Conservation (phyloP, 2,329 filamentous ascomycete species). For the Alternaria sp. region DNA sequence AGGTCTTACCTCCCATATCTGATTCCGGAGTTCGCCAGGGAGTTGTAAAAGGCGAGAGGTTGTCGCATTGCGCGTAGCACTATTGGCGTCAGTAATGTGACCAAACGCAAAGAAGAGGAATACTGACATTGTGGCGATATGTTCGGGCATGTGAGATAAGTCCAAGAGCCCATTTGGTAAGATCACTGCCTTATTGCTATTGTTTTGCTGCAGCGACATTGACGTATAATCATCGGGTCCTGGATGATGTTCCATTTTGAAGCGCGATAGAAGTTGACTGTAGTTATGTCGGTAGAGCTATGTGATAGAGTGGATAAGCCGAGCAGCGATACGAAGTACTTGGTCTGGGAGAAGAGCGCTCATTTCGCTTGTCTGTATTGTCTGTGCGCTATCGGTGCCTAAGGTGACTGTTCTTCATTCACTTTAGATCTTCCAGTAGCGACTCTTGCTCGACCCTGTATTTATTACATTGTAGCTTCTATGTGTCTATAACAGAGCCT, state of each 20-base stretch:
- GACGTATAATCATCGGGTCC: neutral
- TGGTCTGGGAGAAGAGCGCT: neutral
- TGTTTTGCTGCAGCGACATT: neutral
- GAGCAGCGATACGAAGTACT: neutral
- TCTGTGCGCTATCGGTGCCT: neutral
- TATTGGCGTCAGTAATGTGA: neutral
- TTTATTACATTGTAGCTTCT: neutral
- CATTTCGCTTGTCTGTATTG: neutral
- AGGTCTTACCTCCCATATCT: neutral
- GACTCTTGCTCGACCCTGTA: neutral
- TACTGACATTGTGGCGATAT: neutral
- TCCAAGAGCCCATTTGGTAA: neutral
- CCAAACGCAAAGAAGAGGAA: accelerated
- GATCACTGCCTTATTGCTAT: neutral
- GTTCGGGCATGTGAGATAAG: neutral
- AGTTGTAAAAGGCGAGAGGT: neutral
- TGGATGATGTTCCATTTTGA: neutral
- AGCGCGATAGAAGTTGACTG: neutral
- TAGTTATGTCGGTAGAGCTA: neutral
- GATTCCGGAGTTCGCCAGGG: neutral
- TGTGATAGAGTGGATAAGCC: neutral
- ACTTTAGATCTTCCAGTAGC: neutral
- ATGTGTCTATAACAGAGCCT: neutral
- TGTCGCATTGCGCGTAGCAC: neutral
- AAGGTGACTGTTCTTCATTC: neutral